Percentiles rank a stretch among this genome's conserved stretches.
These are phyloP conservation scores for Tephrocybe sp. DNA, from an alignment of 768 basidiomycete species.

Conservation along the genomic window DNA sequence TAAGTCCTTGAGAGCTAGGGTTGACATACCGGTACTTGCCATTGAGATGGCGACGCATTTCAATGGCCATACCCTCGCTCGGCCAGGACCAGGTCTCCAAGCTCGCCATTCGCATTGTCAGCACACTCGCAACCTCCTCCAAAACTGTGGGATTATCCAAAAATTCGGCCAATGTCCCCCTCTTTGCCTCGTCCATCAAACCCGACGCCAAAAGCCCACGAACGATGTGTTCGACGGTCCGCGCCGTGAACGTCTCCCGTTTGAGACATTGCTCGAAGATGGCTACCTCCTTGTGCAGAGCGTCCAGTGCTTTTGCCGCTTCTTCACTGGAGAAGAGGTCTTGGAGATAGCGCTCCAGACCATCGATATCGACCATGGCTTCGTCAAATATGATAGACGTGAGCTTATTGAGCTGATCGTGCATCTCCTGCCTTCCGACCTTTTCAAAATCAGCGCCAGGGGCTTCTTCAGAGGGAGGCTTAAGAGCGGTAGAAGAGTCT, in stretches of 20 bases:
- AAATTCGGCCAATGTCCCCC: slow-evolving; percentile 40
- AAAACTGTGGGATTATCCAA: slow-evolving; percentile 35
- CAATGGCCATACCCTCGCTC: slow-evolving; percentile 35
- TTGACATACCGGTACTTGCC: slow-evolving; percentile 41
- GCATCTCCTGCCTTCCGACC: slow-evolving; percentile 38
- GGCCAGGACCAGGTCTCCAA: slow-evolving; percentile 45
- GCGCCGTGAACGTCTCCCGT: slow-evolving; percentile 20
- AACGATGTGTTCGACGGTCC: slow-evolving; percentile 31
- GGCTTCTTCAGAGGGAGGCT: slow-evolving; percentile 5
- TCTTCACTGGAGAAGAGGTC: slow-evolving; percentile 35
- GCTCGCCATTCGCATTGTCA: slow-evolving; percentile 43
- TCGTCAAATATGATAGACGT: slow-evolving; percentile 39
- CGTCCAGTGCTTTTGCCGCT: slow-evolving; percentile 26
- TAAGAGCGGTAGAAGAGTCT: slow-evolving; percentile 31
- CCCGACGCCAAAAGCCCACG: slow-evolving; percentile 32
- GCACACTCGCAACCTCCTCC: slow-evolving; percentile 40
- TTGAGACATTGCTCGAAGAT: slow-evolving; percentile 27
- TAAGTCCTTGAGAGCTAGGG: neutral
- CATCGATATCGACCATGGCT: slow-evolving; percentile 28
- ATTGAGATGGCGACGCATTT: slow-evolving; percentile 46
- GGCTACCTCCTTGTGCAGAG: slow-evolving; percentile 27
- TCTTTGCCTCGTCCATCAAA: slow-evolving; percentile 38
- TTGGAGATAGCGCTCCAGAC: slow-evolving; percentile 33
- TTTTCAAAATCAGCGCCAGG: slow-evolving; percentile 22
- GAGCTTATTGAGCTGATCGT: slow-evolving; percentile 29